phyloP scores from a whole-genome alignment of 2,329 filamentous ascomycete species.

The Eutypa lata region DNA sequence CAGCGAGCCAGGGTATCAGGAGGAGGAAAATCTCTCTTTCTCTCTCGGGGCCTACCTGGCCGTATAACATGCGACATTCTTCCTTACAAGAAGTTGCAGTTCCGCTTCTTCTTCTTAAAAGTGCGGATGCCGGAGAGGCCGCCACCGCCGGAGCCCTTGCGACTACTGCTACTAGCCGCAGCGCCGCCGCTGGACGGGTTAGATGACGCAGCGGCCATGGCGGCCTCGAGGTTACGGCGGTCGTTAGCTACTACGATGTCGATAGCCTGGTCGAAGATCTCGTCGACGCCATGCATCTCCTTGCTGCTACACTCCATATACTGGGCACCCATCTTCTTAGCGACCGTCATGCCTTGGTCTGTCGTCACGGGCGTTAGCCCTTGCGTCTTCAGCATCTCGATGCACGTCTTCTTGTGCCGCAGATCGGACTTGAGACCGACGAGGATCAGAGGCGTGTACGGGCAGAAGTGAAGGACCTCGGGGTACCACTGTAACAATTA shows the following conservation, averaged over 20 bases:
- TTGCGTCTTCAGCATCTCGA: slow-evolving; percentile 97
- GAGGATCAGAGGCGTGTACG: slow-evolving; percentile 91
- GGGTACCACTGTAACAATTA: slow-evolving; percentile 83
- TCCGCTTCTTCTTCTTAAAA: slow-evolving; percentile 79
- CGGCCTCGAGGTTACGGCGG: slow-evolving; percentile 57
- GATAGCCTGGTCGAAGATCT: slow-evolving; percentile 92
- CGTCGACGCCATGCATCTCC: slow-evolving; percentile 92
- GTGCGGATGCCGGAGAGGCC: slow-evolving; percentile 42
- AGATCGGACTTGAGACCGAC: slow-evolving; percentile 97
- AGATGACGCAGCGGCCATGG: slow-evolving; percentile 34
- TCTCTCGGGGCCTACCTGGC: no score
- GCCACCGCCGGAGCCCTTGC: slow-evolving; percentile 41
- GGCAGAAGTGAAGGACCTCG: slow-evolving; percentile 98
- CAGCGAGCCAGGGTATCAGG: no score
- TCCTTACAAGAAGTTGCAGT: slow-evolving; percentile 72
- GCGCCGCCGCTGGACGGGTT: slow-evolving; percentile 30
- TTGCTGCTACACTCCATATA: slow-evolving; percentile 99
- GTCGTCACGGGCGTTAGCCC: slow-evolving; percentile 91
- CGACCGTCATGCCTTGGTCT: slow-evolving; percentile 84
- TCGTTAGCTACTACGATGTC: slow-evolving; percentile 84
- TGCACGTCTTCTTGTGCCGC: slow-evolving; percentile 91
- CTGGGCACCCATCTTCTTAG: slow-evolving; percentile 86
- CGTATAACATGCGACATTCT: neutral
- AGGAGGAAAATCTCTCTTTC: no score
- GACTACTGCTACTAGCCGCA: slow-evolving; percentile 30